phyloP scores from a whole-genome alignment of 805 yeast genomes.

The Cyberlindnera petersonii region DNA sequence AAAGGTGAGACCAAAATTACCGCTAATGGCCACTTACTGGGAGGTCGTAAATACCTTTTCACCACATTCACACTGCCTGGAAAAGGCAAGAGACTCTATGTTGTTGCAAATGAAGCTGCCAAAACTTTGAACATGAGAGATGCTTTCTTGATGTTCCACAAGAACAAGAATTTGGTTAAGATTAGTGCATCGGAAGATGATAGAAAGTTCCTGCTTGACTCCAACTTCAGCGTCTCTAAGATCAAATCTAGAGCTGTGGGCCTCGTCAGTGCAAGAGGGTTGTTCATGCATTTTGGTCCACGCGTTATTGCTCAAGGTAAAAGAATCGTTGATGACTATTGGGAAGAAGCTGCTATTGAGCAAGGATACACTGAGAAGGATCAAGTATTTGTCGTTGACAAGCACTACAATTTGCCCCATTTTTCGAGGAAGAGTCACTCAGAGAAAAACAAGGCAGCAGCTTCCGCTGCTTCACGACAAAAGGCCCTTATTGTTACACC shows the following conservation, averaged over 20 bases:
- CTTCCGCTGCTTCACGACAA: background rate
- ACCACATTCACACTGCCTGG: slow-evolving; percentile 39
- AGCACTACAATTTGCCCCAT: slow-evolving; percentile 11
- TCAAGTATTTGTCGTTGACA: slow-evolving; percentile 35
- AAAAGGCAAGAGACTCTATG: slow-evolving; percentile 35
- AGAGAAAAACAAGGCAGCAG: slow-evolving; percentile 1
- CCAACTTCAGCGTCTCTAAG: slow-evolving; percentile 24
- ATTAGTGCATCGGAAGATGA: slow-evolving; percentile 35
- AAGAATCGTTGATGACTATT: slow-evolving; percentile 52
- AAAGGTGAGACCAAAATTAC: slow-evolving; percentile 44
- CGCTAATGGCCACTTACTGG: slow-evolving; percentile 35
- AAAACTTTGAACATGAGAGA: slow-evolving; percentile 43
- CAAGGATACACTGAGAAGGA: slow-evolving; percentile 44
- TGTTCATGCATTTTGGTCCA: slow-evolving; percentile 50
- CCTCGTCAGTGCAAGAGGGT: slow-evolving; percentile 37
- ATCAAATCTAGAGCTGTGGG: slow-evolving; percentile 21
- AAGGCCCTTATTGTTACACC: slow-evolving; percentile 13
- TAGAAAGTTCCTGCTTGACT: slow-evolving; percentile 32
- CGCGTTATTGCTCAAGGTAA: slow-evolving; percentile 42
- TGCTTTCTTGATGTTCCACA: slow-evolving; percentile 48
- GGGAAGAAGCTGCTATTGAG: slow-evolving; percentile 42
- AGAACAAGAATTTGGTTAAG: slow-evolving; percentile 35
- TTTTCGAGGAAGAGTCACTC: slow-evolving; percentile 9
- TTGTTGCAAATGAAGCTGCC: slow-evolving; percentile 39
- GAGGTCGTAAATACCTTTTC: slow-evolving; percentile 38